These are phyloP conservation scores for Lodderomyces metapsilosis DNA, from an alignment of 1,139 yeast genomes.

Conservation along the genomic window DNA sequence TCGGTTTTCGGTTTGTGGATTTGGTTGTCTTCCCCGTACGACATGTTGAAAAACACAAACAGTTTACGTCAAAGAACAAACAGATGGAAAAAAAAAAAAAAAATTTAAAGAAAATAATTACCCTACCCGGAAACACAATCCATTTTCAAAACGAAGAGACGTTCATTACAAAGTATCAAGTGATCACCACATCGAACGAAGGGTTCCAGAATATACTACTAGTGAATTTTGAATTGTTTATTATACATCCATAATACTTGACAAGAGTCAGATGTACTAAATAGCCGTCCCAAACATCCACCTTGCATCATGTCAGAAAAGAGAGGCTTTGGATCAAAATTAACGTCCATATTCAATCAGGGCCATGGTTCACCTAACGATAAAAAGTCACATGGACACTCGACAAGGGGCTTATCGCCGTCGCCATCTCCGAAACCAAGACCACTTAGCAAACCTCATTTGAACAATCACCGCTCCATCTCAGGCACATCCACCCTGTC, in stretches of 20 bases:
- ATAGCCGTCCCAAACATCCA: not conserved
- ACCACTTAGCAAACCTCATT: constrained; percentile 8
- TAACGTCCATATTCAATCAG: constrained; percentile 15
- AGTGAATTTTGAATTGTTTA: too few species aligned
- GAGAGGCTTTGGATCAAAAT: constrained; percentile 15
- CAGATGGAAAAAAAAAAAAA: too few species aligned
- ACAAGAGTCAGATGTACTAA: not conserved
- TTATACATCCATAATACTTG: too few species aligned
- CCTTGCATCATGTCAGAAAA: constrained; percentile 11
- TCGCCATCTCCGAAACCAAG: constrained; percentile 2
- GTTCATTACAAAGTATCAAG: too few species aligned
- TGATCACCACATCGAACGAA: too few species aligned
- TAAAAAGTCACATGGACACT: constrained; percentile 5
- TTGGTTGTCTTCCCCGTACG: too few species aligned
- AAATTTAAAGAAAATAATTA: too few species aligned
- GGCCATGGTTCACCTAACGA: constrained; percentile 7
- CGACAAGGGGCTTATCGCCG: constrained; percentile 1
- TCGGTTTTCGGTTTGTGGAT: too few species aligned
- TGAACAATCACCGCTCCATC: constrained; percentile 5
- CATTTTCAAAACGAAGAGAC: too few species aligned
- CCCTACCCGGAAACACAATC: too few species aligned
- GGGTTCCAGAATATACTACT: too few species aligned
- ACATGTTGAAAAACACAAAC: too few species aligned
- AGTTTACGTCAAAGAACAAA: not conserved
- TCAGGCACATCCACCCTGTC: not conserved